Conservation (phyloP, 192 early-diverging fungal species). For the Coemansia sp. region DNA sequence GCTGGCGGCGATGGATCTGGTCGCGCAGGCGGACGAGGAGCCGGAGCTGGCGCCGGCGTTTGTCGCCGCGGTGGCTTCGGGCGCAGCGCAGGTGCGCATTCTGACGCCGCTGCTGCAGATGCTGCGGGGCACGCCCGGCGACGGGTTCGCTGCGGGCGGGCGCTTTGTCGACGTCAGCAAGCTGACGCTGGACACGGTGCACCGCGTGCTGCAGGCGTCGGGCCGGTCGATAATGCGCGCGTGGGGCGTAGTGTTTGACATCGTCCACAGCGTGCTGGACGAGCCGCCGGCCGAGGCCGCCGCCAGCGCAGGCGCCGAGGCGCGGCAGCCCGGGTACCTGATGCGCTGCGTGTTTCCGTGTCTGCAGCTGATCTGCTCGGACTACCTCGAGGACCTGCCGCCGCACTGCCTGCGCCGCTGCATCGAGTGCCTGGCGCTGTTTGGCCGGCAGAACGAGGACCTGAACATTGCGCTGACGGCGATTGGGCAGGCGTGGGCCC, state of each 20-base stretch:
- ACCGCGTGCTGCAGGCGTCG: constrained; percentile 83
- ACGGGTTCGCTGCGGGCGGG: not conserved
- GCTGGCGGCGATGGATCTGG: constrained; percentile 64
- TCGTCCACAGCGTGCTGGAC: constrained; percentile 55
- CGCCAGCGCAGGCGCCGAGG: constrained; percentile 10
- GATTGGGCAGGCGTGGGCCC: constrained; percentile 85
- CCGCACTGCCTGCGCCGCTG: constrained; percentile 73
- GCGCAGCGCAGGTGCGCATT: constrained; percentile 65
- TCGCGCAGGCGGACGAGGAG: constrained; percentile 41
- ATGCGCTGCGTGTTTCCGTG: constrained; percentile 86
- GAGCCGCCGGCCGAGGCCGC: not conserved
- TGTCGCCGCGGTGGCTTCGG: constrained; percentile 52
- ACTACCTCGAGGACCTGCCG: constrained; percentile 78
- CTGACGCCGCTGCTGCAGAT: constrained; percentile 58
- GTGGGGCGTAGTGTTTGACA: constrained; percentile 89
- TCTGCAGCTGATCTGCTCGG: constrained; percentile 91
- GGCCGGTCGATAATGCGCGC: constrained; percentile 81
- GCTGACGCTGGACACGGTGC: constrained; percentile 81
- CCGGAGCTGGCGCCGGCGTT: not conserved
- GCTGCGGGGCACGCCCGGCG: constrained; percentile 31
- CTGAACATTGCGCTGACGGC: constrained; percentile 93
- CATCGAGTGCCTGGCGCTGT: constrained; percentile 73
- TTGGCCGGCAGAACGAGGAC: constrained; percentile 81
- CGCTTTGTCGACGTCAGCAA: constrained; percentile 74
- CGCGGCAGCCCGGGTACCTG: constrained; percentile 38